Conservation (phyloP, 2,329 filamentous ascomycete genomes). For the Trematosphaeria pertusa region DNA sequence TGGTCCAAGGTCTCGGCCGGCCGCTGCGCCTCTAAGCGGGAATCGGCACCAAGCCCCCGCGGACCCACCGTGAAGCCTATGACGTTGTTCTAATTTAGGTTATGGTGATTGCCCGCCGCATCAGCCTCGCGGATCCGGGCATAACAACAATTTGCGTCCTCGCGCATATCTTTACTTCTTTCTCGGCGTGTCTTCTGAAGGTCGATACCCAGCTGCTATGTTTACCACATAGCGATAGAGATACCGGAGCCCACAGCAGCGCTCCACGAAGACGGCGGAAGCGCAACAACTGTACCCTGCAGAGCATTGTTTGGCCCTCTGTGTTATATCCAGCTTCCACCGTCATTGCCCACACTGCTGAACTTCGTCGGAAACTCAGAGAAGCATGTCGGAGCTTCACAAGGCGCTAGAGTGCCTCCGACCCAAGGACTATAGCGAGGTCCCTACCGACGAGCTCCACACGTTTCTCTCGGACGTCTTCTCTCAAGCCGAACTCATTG, state of each 20-base stretch:
- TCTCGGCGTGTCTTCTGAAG: too few relatives aligned
- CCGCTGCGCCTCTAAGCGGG: neutral
- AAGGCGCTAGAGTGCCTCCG: slow-evolving; percentile 53
- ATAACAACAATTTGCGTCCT: too few relatives aligned
- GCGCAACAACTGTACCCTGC: too few relatives aligned
- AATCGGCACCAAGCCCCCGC: neutral
- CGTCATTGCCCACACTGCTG: too few relatives aligned
- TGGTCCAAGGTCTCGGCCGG: too few relatives aligned
- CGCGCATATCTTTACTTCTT: too few relatives aligned
- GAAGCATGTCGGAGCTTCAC: slow-evolving; percentile 50
- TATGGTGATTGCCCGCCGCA: neutral
- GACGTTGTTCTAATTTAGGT: neutral
- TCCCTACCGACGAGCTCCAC: slow-evolving; percentile 52
- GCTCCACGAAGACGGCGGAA: neutral
- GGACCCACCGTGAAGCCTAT: neutral
- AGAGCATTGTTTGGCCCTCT: too few relatives aligned
- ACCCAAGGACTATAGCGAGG: slow-evolving; percentile 53
- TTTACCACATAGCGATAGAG: too few relatives aligned
- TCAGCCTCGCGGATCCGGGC: slow-evolving; percentile 4
- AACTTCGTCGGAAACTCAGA: too few relatives aligned
- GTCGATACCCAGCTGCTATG: too few relatives aligned
- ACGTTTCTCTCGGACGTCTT: slow-evolving; percentile 51
- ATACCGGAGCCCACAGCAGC: too few relatives aligned
- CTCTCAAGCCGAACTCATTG: slow-evolving; percentile 69
- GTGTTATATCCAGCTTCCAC: too few relatives aligned